Evolutionary conservation across 768 basidiomycete genomes (phyloP).

Genomic region (Suillus luteus): DNA sequence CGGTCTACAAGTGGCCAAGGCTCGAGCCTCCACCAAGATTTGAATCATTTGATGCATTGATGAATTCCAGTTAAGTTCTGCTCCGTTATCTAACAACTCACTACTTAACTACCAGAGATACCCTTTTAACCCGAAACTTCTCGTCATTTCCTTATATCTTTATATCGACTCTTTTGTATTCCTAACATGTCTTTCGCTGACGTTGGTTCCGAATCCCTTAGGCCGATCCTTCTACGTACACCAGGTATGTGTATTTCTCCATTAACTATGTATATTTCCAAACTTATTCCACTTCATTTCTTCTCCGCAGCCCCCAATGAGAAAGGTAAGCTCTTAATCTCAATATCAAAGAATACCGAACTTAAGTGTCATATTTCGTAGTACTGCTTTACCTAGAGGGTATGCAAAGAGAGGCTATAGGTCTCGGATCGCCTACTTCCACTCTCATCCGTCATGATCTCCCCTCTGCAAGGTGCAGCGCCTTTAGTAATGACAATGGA

Average conservation of each 20-base stretch:
- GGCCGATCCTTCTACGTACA: slow-evolving; percentile 62
- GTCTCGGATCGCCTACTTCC: slow-evolving; percentile 32
- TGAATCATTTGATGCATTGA: too few species aligned
- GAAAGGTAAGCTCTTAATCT: slow-evolving; percentile 54
- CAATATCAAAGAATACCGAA: slow-evolving; percentile 7
- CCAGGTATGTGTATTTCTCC: slow-evolving; percentile 49
- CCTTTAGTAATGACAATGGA: slow-evolving; percentile 36
- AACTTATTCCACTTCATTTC: slow-evolving; percentile 11
- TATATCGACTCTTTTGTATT: slow-evolving; percentile 13
- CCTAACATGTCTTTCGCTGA: slow-evolving; percentile 32
- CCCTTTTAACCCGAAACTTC: slow-evolving; percentile 4
- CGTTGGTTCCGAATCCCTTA: slow-evolving; percentile 44
- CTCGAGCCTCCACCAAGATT: too few species aligned
- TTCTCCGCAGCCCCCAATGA: slow-evolving; percentile 59
- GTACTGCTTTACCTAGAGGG: slow-evolving; percentile 70
- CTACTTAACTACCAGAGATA: slow-evolving; percentile 9
- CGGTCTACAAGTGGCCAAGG: too few species aligned
- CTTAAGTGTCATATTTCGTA: slow-evolving; percentile 28
- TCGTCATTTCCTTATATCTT: slow-evolving; percentile 12
- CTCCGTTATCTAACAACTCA: background rate
- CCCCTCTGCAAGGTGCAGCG: slow-evolving; percentile 50
- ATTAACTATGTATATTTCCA: background rate
- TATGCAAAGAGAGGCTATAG: slow-evolving; percentile 46
- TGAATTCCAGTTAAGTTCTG: background rate
- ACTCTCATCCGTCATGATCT: slow-evolving; percentile 38